Evolutionary conservation across 2,329 filamentous ascomycete genomes (phyloP), one percentile per base, ranked within the genome.

Genomic region (Conoideocrella luteorostrata): DNA sequence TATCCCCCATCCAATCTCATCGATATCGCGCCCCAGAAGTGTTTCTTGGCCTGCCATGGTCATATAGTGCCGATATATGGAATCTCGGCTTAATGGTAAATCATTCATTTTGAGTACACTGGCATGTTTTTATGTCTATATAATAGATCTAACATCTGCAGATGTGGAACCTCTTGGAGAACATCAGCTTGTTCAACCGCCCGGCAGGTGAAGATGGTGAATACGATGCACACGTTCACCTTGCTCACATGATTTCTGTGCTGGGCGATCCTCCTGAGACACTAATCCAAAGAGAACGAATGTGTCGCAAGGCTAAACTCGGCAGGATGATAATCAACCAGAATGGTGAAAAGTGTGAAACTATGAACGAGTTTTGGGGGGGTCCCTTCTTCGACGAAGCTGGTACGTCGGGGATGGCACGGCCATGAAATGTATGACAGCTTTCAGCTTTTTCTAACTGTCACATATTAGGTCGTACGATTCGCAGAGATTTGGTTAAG

Each of bases 21-120:
- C 41, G 46, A 5, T 56, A 41, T 29, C 54, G 52, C 10, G 49
- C 49, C n/a, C 54, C 54, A 13, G 54, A 56, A 29, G 53, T 53
- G 11, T 17, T 56, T 2, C 50, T 56, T 12, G 53, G 54, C n/a
- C 50, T 47, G 12, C 48, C 49, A 7, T 53, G 49, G 49, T 46
- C 51, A 12, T 50, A 50, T 18, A 47, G 47, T 28, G 46, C 13
- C 34, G 50, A 54, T 32, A 52, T 54, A 17, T 53, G 50, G 52
- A 53, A 53, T 21, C 35, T 53, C 20, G 52, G 52, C 15, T 43
- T 54, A 7, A 42, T 53, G 18, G 52, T 54, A 35, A 35, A 48
- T 43, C 29, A 36, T n/a, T 13, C 22, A 15, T 9, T n/a, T 15
- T 15, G 17, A 26, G 15, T 37, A 20, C 15, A 22, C 20, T 37